Evolutionary conservation across 176 grass and related monocot genomes (phyloP).

Genomic region (Musa beccarii): DNA sequence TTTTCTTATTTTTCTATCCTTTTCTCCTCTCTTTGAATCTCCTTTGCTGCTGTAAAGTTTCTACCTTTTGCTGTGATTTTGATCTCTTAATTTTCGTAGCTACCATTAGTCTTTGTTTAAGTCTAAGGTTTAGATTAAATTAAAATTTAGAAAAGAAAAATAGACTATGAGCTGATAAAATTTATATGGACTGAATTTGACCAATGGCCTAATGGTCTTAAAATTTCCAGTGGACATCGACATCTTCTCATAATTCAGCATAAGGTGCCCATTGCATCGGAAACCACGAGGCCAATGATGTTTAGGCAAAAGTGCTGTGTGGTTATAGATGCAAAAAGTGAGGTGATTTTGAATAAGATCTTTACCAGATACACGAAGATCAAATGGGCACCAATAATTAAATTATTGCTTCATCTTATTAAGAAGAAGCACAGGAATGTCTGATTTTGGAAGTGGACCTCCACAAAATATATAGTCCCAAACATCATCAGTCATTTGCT

Average conservation of each 20-base stretch:
- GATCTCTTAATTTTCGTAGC: too few species aligned
- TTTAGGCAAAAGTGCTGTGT: constrained; percentile 53
- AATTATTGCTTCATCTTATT: constrained; percentile 69
- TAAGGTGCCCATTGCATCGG: constrained; percentile 73
- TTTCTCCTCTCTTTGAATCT: too few species aligned
- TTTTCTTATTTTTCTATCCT: too few species aligned
- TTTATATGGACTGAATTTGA: too few species aligned
- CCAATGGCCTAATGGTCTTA: constrained; percentile 41
- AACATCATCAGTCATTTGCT: constrained; percentile 65
- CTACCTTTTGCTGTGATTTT: too few species aligned
- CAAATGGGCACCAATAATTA: constrained; percentile 81
- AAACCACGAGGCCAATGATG: constrained; percentile 63
- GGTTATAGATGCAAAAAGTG: constrained; percentile 73
- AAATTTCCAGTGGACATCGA: constrained; percentile 83
- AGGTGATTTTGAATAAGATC: constrained; percentile 82
- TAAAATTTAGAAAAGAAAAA: too few species aligned
- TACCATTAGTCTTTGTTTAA: too few species aligned
- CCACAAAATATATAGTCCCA: constrained; percentile 62
- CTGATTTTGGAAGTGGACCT: constrained; percentile 38
- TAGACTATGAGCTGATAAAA: too few species aligned
- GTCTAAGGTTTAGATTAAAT: too few species aligned
- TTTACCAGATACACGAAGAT: constrained; percentile 76
- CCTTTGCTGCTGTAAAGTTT: too few species aligned
- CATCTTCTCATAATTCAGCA: constrained; percentile 84
- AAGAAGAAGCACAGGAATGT: constrained; percentile 38